These are phyloP conservation scores for Sabuloglossum arenarium DNA, from an alignment of 495 filamentous ascomycete genomes.

Conservation along the genomic window DNA sequence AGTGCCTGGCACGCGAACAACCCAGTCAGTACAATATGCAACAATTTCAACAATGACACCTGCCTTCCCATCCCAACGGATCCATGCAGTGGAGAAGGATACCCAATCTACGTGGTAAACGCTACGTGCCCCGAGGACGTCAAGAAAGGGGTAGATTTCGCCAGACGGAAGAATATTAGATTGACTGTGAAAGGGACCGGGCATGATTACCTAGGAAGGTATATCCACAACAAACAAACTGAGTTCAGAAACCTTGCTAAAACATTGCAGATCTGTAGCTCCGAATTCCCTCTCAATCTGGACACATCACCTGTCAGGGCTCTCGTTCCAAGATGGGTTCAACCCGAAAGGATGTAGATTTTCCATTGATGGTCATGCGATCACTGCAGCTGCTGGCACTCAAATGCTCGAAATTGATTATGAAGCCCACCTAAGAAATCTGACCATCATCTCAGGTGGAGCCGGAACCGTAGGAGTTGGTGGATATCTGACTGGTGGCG, in stretches of 20 bases:
- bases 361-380: background rate
- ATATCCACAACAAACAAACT: too few species aligned
- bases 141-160: constrained; percentile 23
- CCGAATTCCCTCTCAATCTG: constrained; percentile 31
- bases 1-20: background rate
- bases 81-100: constrained; percentile 18
- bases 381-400: background rate
- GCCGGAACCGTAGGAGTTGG: constrained; percentile 19
- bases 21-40: background rate
- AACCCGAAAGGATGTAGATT: background rate
- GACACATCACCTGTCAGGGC: constrained; percentile 22
- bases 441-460: constrained; percentile 19
- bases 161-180: constrained; percentile 6
- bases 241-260: too few species aligned
- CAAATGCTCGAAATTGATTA: background rate
- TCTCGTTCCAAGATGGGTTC: constrained; percentile 20
- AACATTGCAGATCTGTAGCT: constrained; percentile 13
- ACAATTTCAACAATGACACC: background rate
- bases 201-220: background rate
- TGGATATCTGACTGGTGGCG: constrained; percentile 40
- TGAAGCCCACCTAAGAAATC: constrained; percentile 4
- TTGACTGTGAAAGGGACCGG: background rate
- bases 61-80: background rate
- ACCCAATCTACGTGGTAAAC: constrained; percentile 28
- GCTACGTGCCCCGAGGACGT: constrained; percentile 21